These are phyloP conservation scores for Lagerstroemia speciosa DNA, from an alignment of 345 rosid species.

Conservation along the genomic window DNA sequence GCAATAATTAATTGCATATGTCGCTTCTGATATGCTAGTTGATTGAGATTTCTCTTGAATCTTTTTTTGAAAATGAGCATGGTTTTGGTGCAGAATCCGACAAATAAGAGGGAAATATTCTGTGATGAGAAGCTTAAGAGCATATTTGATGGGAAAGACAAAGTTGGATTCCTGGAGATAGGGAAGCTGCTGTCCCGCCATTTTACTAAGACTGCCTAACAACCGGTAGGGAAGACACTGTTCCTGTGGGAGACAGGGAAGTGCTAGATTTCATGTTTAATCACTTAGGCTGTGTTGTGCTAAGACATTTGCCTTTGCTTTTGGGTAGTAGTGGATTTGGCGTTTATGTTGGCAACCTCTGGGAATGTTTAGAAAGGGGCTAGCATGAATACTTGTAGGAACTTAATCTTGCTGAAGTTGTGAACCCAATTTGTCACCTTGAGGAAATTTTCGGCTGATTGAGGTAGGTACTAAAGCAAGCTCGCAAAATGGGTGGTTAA, in stretches of 20 bases:
- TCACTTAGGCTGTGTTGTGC: neutral
- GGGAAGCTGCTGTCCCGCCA: constrained; percentile 56
- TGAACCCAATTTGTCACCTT: too few species aligned
- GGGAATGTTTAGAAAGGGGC: neutral
- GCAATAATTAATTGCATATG: neutral
- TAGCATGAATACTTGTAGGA: too few species aligned
- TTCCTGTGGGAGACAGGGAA: neutral
- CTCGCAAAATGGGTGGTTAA: too few species aligned
- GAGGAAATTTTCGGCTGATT: too few species aligned
- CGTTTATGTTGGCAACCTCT: neutral
- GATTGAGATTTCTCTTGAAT: neutral
- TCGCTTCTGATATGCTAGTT: neutral
- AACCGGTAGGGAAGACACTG: neutral
- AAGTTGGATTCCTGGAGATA: constrained; percentile 64
- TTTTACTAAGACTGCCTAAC: constrained; percentile 42
- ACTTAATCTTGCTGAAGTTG: too few species aligned
- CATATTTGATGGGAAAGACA: constrained; percentile 58
- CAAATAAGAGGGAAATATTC: constrained; percentile 53
- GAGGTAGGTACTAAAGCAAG: too few species aligned
- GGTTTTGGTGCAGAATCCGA: constrained; percentile 54
- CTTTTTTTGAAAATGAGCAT: neutral
- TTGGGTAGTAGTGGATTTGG: neutral
- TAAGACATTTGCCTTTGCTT: neutral
- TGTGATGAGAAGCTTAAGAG: constrained; percentile 76
- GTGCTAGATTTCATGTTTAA: neutral